These are phyloP conservation scores for Pyrenula aspistea DNA, from an alignment of 495 filamentous ascomycete species.

Conservation along the genomic window DNA sequence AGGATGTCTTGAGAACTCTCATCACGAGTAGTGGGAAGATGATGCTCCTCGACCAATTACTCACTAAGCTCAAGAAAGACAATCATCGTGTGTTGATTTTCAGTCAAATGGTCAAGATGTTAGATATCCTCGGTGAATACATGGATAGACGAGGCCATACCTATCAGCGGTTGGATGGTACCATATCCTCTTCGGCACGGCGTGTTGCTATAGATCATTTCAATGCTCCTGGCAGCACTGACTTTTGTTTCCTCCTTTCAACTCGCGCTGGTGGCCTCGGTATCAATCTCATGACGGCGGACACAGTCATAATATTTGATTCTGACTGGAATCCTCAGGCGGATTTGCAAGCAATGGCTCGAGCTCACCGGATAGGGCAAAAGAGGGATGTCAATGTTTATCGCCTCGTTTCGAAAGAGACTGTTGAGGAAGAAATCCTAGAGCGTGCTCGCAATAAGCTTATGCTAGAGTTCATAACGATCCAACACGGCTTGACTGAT, in stretches of 20 bases:
- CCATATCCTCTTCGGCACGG: constrained; percentile 72
- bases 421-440: constrained; percentile 94
- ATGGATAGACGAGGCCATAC: constrained; percentile 77
- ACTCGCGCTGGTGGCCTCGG: constrained; percentile 92
- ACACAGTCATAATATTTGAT: constrained; percentile 96
- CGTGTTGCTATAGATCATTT: constrained; percentile 94
- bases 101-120: constrained; percentile 98
- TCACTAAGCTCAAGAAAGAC: constrained; percentile 82
- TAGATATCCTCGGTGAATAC: constrained; percentile 92
- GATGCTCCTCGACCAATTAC: constrained; percentile 91
- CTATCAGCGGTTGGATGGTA: constrained; percentile 90
- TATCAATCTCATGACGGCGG: constrained; percentile 97
- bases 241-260: constrained; percentile 93
- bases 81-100: constrained; percentile 95
- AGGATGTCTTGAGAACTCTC: constrained; percentile 78
- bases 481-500: constrained; percentile 91
- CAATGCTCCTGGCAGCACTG: constrained; percentile 83
- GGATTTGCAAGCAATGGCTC: constrained; percentile 95
- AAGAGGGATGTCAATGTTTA: constrained; percentile 93
- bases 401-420: constrained; percentile 90
- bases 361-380: constrained; percentile 94
- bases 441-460: constrained; percentile 95
- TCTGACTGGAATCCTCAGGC: constrained; percentile 99
- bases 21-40: constrained; percentile 98
- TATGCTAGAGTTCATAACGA: constrained; percentile 95